A percentile compares a stretch with the other conserved stretches of the same genome.
Conservation (phyloP, 495 filamentous ascomycete genomes). For the Amniculicola lignicola region DNA sequence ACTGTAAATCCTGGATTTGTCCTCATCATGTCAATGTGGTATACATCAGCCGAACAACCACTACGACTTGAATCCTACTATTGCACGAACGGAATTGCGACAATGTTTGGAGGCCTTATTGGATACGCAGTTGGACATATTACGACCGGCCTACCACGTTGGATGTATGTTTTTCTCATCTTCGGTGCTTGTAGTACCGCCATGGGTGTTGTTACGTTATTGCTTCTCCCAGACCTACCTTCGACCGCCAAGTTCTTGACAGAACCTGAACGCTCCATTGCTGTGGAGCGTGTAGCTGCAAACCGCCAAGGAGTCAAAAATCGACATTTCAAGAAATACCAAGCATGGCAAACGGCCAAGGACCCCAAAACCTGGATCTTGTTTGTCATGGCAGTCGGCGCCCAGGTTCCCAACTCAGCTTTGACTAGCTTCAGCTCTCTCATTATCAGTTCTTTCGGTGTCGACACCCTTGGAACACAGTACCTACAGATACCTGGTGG, state of each 20-base stretch:
- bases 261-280: constrained; percentile 44
- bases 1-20: constrained; percentile 54
- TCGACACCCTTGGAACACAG: constrained; percentile 54
- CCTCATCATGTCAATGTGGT: constrained; percentile 59
- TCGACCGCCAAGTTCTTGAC: constrained; percentile 48
- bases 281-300: constrained; percentile 46
- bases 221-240: constrained; percentile 48
- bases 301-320: constrained; percentile 51
- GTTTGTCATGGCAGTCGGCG: constrained; percentile 35
- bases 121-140: constrained; percentile 55
- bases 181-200: constrained; percentile 45
- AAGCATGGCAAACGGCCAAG: constrained; percentile 47
- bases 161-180: constrained; percentile 52
- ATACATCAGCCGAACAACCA: constrained; percentile 52
- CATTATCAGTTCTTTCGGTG: constrained; percentile 45
- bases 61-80: constrained; percentile 55
- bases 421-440: constrained; percentile 31
- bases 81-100: constrained; percentile 55
- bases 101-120: constrained; percentile 50
- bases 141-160: constrained; percentile 43
- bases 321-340: constrained; percentile 48
- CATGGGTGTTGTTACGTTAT: constrained; percentile 41
- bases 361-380: constrained; percentile 53
- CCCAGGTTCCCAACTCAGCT: constrained; percentile 37
- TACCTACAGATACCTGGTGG: constrained; percentile 49